Base-by-base conservation (phyloP, 768 basidiomycete species). In the Leccinum pellstonianum region DNA sequence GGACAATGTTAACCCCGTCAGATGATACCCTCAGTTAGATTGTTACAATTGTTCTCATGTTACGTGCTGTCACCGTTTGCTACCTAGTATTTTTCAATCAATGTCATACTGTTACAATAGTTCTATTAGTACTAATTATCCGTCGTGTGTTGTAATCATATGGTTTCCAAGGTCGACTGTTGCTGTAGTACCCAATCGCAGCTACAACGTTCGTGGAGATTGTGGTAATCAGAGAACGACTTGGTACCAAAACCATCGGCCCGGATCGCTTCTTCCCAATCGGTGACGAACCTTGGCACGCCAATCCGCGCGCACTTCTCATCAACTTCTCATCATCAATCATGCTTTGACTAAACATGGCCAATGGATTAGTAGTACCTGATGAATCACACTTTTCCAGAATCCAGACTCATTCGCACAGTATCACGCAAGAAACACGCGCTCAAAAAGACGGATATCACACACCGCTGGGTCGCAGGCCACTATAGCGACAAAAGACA, bases 1-100 rank as follows among this genome's bases (percentile, higher is more conserved):
- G 54, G 62, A 49, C 50, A 55, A n/a, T 59, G 62, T 57, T 70
- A 52, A 67, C 25, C 8, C 12, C 25, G 5, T 19, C n/a, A 31
- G 33, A 59, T 48, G 43, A 59, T 48, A 61, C 47, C 43, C 43
- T 23, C 25, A 33, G 19, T 46, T 52, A 43, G 57, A 56, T 51
- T 43, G 23, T 52, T 43, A 62, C 54, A 54, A 47, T 54, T 52
- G 43, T 55, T 33, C 27, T 14, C 38, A 31, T 38, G 29, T 9
- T 50, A 43, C 11, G 17, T n/a, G 21, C 4, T 55, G 29, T 37
- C 19, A 35, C 11, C 54, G 23, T 41, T 60, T 52, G 52, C 46
- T 49, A 51, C 59, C 38, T 50, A 29, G 52, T 47, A 49, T n/a
- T 29, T 29, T 9, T 33, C 43, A 11, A 46, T 52, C 57, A 47